A percentile compares a stretch with the other conserved stretches of the same genome.
Conservation (phyloP, 805 yeast species). For the Candida sphagnicola region DNA sequence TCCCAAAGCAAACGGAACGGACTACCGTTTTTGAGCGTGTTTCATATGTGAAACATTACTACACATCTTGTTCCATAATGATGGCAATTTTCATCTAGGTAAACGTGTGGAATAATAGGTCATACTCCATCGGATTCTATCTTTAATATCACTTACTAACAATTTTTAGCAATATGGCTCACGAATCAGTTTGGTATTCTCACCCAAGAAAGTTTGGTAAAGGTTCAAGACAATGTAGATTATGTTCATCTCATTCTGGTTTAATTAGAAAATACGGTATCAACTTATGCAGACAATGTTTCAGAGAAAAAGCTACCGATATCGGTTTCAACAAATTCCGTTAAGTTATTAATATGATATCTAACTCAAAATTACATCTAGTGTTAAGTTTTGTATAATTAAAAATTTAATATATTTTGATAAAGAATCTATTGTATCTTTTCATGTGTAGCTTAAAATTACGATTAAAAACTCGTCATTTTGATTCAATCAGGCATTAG, state of each 20-base stretch:
- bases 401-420: background rate
- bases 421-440: too few species aligned
- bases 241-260: conserved; percentile 98
- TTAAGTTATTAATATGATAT: conserved; percentile 42
- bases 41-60: background rate
- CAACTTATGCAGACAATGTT: conserved; percentile 99
- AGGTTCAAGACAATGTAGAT: conserved; percentile 99
- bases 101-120: too few species aligned
- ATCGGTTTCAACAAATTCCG: conserved; percentile 99
- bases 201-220: conserved; percentile 99
- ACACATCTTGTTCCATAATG: too few species aligned
- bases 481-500: too few species aligned
- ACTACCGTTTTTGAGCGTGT: too few species aligned
- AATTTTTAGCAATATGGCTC: conserved; percentile 81
- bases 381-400: background rate
- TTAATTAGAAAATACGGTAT: conserved; percentile 99
- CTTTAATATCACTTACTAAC: conserved; percentile 30
- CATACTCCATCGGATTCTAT: too few species aligned
- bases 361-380: background rate
- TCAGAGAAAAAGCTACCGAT: conserved; percentile 99
- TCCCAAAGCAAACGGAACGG: too few species aligned
- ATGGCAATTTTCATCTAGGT: too few species aligned
- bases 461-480: too few species aligned
- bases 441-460: too few species aligned
- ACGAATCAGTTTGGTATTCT: conserved; percentile 99